Percentiles rank a stretch among this genome's conserved stretches.
Evolutionary conservation across 192 early-diverging fungal species (phyloP).

Genomic region (Cetraspora pellucida): DNA sequence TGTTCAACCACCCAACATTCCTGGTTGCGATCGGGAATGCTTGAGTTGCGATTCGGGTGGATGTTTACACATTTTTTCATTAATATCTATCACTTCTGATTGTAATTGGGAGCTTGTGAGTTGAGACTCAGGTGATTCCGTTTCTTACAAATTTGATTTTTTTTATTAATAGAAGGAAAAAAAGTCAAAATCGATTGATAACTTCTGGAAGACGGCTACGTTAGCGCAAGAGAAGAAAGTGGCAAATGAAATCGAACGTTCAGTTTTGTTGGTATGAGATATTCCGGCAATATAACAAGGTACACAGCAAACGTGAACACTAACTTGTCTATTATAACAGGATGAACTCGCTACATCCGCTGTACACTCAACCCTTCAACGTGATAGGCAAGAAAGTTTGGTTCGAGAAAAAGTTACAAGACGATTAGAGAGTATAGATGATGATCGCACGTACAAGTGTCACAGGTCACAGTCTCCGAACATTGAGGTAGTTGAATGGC

Average conservation of each 20-base stretch:
- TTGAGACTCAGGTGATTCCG: background rate
- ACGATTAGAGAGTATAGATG: slow-evolving; percentile 15
- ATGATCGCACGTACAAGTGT: slow-evolving; percentile 8
- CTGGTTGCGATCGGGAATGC: slow-evolving; percentile 4
- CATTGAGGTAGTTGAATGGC: slow-evolving; percentile 3
- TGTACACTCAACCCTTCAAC: slow-evolving; percentile 24
- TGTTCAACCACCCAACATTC: slow-evolving; percentile 8
- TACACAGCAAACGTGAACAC: slow-evolving; percentile 19
- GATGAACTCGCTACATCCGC: slow-evolving; percentile 21
- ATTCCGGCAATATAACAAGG: slow-evolving; percentile 10
- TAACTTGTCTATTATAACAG: slow-evolving; percentile 27
- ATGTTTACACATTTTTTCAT: slow-evolving; percentile 21
- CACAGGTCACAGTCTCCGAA: background rate
- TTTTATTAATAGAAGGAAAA: slow-evolving; percentile 22
- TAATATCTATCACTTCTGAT: slow-evolving; percentile 12
- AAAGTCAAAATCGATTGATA: slow-evolving; percentile 15
- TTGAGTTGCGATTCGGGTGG: slow-evolving; percentile 14
- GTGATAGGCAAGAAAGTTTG: slow-evolving; percentile 22
- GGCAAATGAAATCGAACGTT: background rate
- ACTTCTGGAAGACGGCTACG: slow-evolving; percentile 20
- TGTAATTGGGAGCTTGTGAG: slow-evolving; percentile 14
- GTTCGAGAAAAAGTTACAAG: slow-evolving; percentile 14
- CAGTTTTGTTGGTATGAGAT: slow-evolving; percentile 22
- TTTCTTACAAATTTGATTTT: slow-evolving; percentile 22
- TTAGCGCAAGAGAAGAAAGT: slow-evolving; percentile 12